Base-by-base conservation (phyloP, 331 rosid genomes). In the Acacia concinna region DNA sequence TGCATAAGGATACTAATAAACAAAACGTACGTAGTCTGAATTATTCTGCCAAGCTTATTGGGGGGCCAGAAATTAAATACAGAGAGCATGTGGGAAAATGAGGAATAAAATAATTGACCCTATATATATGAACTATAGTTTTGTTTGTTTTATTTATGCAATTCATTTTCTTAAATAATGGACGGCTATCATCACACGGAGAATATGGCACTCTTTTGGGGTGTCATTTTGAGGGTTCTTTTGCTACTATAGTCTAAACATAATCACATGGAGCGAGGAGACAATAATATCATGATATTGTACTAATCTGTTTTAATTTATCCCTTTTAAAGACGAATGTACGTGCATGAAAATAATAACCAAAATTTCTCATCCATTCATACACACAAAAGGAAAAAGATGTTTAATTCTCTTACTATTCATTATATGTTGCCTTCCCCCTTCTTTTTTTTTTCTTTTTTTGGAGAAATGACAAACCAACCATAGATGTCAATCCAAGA, bases 401-500 rank as follows among this genome's bases (percentile, higher is more conserved):
- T 10, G 13, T 74, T 47, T 3, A 51, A 14, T 73, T 69, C 59
- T n/a, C 43, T 46, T 37, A 60, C 60, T 76, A 60, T 66, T 71
- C 43, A 60, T 52, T 23, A 63, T 76, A 62, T 59, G 38, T 35
- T 75, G 35, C 35, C 30, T 23, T 23, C 17, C 63, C 60, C 30
- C 41, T 10, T 37, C 8, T 6, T 67, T 68, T 11, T 23, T 31
- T 37, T 73, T 10, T 37, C 8, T 6, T 67, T 68, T 11, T 23
- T 31, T 37, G 67, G 75, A 63, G 47, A 75, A 54, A 40, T 62
- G 81, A 79, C 41, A 75, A 57, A 41, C 71, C 41, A 79, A 75
- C 71, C 70, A n/a, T 52, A 54, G 62, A 54, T 54, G 62, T 54
- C 62, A 54, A 54, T 54, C 62, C 14, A 54, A 54, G 62, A 54